These are phyloP conservation scores for Serpula lacrymans DNA, from an alignment of 768 basidiomycete genomes.

Conservation along the genomic window DNA sequence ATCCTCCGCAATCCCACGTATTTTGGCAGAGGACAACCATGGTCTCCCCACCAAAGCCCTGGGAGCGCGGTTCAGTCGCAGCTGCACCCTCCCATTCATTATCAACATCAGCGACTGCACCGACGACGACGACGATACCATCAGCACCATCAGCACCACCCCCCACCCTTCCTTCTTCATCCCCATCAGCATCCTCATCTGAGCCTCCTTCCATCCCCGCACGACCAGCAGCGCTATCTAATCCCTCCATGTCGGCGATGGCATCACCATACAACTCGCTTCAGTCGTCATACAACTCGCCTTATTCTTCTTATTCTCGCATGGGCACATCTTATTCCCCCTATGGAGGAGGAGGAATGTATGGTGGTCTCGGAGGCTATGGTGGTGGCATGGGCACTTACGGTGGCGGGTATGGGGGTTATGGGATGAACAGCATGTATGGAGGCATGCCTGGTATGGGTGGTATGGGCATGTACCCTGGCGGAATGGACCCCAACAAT, in stretches of 20 bases:
- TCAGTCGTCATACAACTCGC: slow-evolving; percentile 42
- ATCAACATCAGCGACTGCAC: slow-evolving; percentile 24
- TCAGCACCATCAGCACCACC: slow-evolving; percentile 18
- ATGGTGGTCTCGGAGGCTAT: slow-evolving; percentile 22
- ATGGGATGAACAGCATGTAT: slow-evolving; percentile 51
- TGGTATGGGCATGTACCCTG: slow-evolving; percentile 34
- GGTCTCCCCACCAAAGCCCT: slow-evolving; percentile 88
- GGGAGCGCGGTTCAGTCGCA: slow-evolving; percentile 62
- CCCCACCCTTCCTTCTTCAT: slow-evolving; percentile 14
- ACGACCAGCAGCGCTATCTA: slow-evolving; percentile 53
- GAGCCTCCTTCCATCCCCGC: slow-evolving; percentile 53
- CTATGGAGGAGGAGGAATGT: slow-evolving; percentile 19
- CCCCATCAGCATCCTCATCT: slow-evolving; percentile 21
- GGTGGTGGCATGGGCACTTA: slow-evolving; percentile 23
- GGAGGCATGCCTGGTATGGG: slow-evolving; percentile 37
- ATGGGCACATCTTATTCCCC: slow-evolving; percentile 38
- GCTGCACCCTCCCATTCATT: slow-evolving; percentile 26
- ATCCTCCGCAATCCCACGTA: slow-evolving; percentile 11
- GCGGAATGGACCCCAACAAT: slow-evolving; percentile 45
- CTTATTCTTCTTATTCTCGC: slow-evolving; percentile 47
- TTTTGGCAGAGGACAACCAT: slow-evolving; percentile 44
- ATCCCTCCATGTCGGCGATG: slow-evolving; percentile 31
- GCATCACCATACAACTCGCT: slow-evolving; percentile 31
- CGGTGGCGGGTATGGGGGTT: slow-evolving; percentile 36
- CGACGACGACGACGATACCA: slow-evolving; percentile 23